Base-by-base conservation (phyloP, 1,139 yeast species). In the Suhomyces anneliseae region DNA sequence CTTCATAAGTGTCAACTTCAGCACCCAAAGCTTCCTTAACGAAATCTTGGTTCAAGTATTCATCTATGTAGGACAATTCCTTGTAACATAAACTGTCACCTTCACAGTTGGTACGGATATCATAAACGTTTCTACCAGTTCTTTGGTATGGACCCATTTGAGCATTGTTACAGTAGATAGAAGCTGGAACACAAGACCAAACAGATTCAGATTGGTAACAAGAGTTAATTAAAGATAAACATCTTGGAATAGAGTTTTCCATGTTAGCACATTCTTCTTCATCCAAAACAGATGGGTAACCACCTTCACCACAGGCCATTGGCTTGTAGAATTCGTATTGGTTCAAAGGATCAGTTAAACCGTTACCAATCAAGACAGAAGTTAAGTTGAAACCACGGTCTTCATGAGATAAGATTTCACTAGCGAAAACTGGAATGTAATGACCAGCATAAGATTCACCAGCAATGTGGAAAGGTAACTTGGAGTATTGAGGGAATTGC, bases 381-480 rank as follows among this genome's bases (percentile, higher is more conserved):
- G 92, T 78, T 64, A 93, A 79, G 66, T 90, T 82, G 74, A 93
- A 92, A 51, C 83, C 77, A 66, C 95, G 85, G 60, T 87, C 90
- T 32, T 66, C 66, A 64, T 90, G 95, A 26, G 83, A 77, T 61
- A 90, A 71, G 57, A 93, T 92, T 69, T 92, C 97, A 43, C 85
- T 71, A 24, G 97, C 97, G 66, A 93, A 88, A 8, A 83, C 92
- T 32, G 98, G 99, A 57, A 93, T 90, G 69, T 93, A 93, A 68
- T 93, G 98, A 53, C 99, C 99, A 47, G 96, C 99, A 65, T 93
- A 93, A n/a, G 97, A 89, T 72, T 93, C 98, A 59, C 98, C 99
- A 41, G 98, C 95, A 69, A 93, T 90, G 70, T 92, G 98, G 85
- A 93, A 90, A 45, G 81, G 83, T 51, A 80, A 76, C 35, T 79